Base-by-base conservation (phyloP, 345 rosid species). In the Rhodamnia argentea region DNA sequence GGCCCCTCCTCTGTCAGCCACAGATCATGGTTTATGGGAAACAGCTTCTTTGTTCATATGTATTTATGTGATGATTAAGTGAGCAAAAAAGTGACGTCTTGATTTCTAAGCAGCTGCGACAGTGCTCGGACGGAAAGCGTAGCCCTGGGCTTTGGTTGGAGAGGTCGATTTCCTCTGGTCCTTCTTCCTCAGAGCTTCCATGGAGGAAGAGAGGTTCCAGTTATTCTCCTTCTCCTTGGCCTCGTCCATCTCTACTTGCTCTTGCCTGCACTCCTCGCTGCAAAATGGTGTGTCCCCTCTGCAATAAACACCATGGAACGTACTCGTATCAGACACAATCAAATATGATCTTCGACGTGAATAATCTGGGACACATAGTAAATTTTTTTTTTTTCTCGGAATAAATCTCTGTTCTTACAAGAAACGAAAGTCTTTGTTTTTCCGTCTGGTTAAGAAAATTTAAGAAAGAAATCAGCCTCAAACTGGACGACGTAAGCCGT, bases 261-360 rank as follows among this genome's bases (percentile, higher is more conserved):
- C 91, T 85, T 89, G 89, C 86, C 93, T 88, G 89, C 92, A 91
- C 83, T 85, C 89, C 83, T 85, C 85, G 83, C 87, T 87, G 58
- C 89, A 91, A 55, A 91, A 91, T 5, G 93, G 90, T 0, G 92
- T 89, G 82, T 91, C 88, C 59, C 93, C 93, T 86, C 93, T 91
- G 90, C 89, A 89, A 13, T 23, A 84, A 55, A 23, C 44, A 53
- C 37, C 76, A 81, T n/a, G 58, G 60, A 52, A 83, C 85, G 85
- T 57, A 44, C 84, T 26, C 84, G 53, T 22, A 29, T 85, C 42
- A 42, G 57, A 55, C 16, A 20, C 40, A 24, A 50, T 26, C 55
- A 13, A 64, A 29, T 15, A 29, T 29, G 76, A 64, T 8, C 29
- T 64, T 29, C 42, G 4, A 64, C 22, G 76, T 29, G 76, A 64